Evolutionary conservation across 2,329 filamentous ascomycete species (phyloP), one percentile per base, ranked within the genome.

Genomic region (Exophiala xenobiotica): DNA sequence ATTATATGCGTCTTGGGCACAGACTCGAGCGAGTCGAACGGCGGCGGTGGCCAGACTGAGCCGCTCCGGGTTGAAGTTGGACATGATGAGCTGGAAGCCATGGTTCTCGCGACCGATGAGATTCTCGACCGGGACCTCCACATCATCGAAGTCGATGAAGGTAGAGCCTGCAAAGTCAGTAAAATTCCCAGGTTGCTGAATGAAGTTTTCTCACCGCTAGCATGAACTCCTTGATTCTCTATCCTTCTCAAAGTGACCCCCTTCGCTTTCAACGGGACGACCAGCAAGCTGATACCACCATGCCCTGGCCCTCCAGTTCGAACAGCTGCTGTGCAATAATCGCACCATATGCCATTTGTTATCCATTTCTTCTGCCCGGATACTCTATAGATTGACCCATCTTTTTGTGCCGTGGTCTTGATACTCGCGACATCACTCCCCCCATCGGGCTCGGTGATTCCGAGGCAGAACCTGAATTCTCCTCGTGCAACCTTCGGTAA

Each of bases 281-380:
- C 74, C 1, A 90, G 64, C 62, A 90, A 73, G 0, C 82, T 86
- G 3, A 90, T 74, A 0, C 87, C 87, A 0, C 84, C 83, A 0
- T 82, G 72, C 0, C 83, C 82, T 0, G 81, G 78, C 0, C 81
- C 83, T n/a, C 86, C 86, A 0, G 87, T 90, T 27, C 87, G 78
- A 1, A 90, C 87, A 0, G 86, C 87, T 79, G 88, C 87, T 27
- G 78, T 80, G 7, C 79, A 76, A 59, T 81, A 83, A 51, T 88
- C 80, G 4, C 79, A 74, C 84, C 83, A 88, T 49, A 88, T 82
- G 3, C 82, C 86, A 62, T 87, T 87, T 0, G 84, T 87, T 63
- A 88, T 87, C 86, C 87, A 90, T 70, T 91, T 89, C 78, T 90
- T 90, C 0, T 78, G 76, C 12, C 87, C 87, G 51, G 87, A 89